These are phyloP conservation scores for Saururus chinensis DNA, from an alignment of 164 flowering plant genomes.

Conservation along the genomic window DNA sequence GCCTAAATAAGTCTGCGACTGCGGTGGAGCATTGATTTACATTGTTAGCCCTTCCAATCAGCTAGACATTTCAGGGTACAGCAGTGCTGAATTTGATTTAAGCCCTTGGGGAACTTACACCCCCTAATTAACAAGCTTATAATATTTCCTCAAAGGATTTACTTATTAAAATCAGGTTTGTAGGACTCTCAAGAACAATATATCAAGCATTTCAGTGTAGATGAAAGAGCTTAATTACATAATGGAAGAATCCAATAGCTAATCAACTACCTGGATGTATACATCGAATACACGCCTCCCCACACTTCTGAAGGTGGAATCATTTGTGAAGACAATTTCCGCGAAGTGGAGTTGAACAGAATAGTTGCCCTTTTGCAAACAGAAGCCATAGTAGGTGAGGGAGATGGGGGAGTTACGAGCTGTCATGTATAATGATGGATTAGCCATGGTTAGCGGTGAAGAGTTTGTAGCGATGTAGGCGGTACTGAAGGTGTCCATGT, in stretches of 20 bases:
- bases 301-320: constrained; percentile 34
- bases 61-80: too few relatives aligned
- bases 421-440: constrained; percentile 21
- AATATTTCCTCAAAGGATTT: too few relatives aligned
- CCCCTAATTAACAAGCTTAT: too few relatives aligned
- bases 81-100: too few relatives aligned
- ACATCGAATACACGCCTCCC: constrained; percentile 67
- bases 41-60: too few relatives aligned
- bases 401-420: constrained; percentile 56
- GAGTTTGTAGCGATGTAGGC: constrained; percentile 16
- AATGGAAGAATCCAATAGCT: neutral
- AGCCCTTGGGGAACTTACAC: too few relatives aligned
- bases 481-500: constrained; percentile 19
- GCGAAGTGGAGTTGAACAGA: constrained; percentile 53
- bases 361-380: constrained; percentile 48
- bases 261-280: constrained; percentile 43
- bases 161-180: too few relatives aligned
- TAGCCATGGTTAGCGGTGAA: constrained; percentile 16
- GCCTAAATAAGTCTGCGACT: too few relatives aligned
- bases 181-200: constrained; percentile 10
- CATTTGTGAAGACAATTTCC: constrained; percentile 43
- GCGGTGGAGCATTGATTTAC: too few relatives aligned
- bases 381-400: constrained; percentile 49
- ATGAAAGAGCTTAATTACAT: too few relatives aligned
- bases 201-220: constrained; percentile 20